A percentile compares a stretch with the other conserved stretches of the same genome.
Conservation (phyloP, 306 rosid genomes). For the Vigna angularis region DNA sequence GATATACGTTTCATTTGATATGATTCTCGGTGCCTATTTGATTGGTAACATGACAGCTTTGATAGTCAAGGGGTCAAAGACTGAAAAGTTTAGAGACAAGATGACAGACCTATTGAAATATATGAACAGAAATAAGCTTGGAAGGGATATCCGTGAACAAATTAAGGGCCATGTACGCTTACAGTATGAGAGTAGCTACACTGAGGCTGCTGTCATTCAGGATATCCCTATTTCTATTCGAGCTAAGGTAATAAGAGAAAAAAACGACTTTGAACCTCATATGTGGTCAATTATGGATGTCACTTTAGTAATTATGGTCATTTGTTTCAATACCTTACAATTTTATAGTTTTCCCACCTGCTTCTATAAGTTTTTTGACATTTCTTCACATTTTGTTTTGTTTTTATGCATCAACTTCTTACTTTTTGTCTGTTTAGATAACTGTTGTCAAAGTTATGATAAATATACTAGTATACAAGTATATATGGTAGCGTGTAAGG, state of each 20-base stretch:
- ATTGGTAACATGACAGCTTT: constrained; percentile 99
- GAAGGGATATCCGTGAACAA: constrained; percentile 84
- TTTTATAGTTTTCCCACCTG: not conserved
- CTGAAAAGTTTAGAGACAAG: constrained; percentile 90
- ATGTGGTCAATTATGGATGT: constrained; percentile 15
- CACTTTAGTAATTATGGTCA: not conserved
- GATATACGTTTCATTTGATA: constrained; percentile 89
- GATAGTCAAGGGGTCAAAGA: constrained; percentile 98
- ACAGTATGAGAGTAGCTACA: constrained; percentile 93
- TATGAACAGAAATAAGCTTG: constrained; percentile 92
- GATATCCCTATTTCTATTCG: constrained; percentile 91
- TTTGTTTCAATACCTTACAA: constrained; percentile 16
- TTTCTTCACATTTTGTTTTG: constrained; percentile 7
- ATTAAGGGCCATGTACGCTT: constrained; percentile 91
- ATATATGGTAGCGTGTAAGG: not conserved
- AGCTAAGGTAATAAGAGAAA: constrained; percentile 67
- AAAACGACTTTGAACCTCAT: constrained; percentile 30
- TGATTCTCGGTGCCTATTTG: constrained; percentile 97
- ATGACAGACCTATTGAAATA: constrained; percentile 88
- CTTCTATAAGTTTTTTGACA: constrained; percentile 12
- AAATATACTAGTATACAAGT: not conserved
- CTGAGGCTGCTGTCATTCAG: constrained; percentile 79
- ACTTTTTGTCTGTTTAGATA: constrained; percentile 11
- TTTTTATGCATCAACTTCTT: constrained; percentile 22
- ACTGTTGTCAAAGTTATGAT: constrained; percentile 27